These are phyloP conservation scores for Talaromyces amestolkiae DNA, from an alignment of 2,329 filamentous ascomycete genomes.

Conservation along the genomic window DNA sequence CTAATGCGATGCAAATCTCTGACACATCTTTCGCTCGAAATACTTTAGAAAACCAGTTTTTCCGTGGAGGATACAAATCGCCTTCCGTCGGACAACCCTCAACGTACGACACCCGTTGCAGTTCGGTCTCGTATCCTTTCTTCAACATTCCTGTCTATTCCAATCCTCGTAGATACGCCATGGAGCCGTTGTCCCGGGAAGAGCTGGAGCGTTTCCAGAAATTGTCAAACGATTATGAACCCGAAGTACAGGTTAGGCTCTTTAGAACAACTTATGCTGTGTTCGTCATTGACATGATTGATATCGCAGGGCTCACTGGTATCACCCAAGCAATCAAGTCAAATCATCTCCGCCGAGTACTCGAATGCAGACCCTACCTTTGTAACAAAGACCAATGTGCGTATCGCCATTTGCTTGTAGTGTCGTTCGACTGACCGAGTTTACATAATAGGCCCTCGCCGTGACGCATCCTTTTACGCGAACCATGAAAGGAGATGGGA, in stretches of 20 bases:
- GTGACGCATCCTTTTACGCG: slow-evolving; percentile 85
- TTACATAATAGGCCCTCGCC: slow-evolving; percentile 64
- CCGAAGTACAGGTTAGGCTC: slow-evolving; percentile 53
- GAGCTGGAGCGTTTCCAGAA: slow-evolving; percentile 62
- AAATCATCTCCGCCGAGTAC: slow-evolving; percentile 78
- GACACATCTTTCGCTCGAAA: slow-evolving; percentile 34
- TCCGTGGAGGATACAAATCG: slow-evolving; percentile 29
- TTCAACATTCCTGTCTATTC: slow-evolving; percentile 23
- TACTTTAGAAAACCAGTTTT: slow-evolving; percentile 25
- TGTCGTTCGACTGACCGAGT: slow-evolving; percentile 18
- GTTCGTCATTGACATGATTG: slow-evolving; percentile 22
- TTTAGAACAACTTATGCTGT: background rate
- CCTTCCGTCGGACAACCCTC: slow-evolving; percentile 26
- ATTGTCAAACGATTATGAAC: slow-evolving; percentile 60
- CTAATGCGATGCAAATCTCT: slow-evolving; percentile 40
- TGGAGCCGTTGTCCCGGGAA: slow-evolving; percentile 46
- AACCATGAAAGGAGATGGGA: slow-evolving; percentile 84
- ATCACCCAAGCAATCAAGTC: slow-evolving; percentile 72
- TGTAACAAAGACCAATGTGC: slow-evolving; percentile 80
- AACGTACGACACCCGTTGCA: slow-evolving; percentile 21
- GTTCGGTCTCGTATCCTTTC: slow-evolving; percentile 26
- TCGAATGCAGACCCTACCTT: slow-evolving; percentile 82
- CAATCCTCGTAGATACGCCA: slow-evolving; percentile 27
- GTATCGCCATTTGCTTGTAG: background rate
- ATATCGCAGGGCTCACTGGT: slow-evolving; percentile 72